Base-by-base conservation (phyloP, 495 filamentous ascomycete species). In the Aspergillus conjunctus region DNA sequence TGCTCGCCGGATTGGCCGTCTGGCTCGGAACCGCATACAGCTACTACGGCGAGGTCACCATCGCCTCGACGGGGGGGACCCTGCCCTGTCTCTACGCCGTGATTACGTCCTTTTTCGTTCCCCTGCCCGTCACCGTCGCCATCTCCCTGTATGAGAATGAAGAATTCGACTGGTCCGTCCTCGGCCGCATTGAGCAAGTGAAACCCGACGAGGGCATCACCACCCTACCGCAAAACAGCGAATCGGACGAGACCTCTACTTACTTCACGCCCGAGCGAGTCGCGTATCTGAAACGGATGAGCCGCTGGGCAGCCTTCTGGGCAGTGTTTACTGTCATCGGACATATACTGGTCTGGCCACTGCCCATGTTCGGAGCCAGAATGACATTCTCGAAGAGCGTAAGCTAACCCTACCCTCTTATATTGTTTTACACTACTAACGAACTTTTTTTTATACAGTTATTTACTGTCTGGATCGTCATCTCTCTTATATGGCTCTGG, bases 261-360 rank as follows among this genome's bases (percentile, higher is more conserved):
- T 14, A 31, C 3, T 33, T 50, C n/a, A 26, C 46, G 11, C 56
- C 18, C 12, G 72, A 75, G 22, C 4, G 21, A 17, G 26, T 34
- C 22, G 18, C 53, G 26, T 52, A 52, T 4, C 53, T 75, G 15
- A 79, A 74, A 55, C 64, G 74, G 17, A 73, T 72, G 73, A 67
- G 64, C 10, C 66, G 69, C 10, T 75, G 76, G 37, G 72, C 73
- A 0, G 71, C 72, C 10, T 67, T 73, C 17, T 77, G 73, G 74
- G 68, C 74, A 10, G 49, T 63, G 9, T 68, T 72, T 10, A 76
- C 74, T 1, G 74, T 75, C 37, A 50, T 77, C 32, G 73, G 76
- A 0, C 74, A 77, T 54, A 74, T 71, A 68, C 71, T 79, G 8
- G 52, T 77, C 20, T 77, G 73, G 73, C 75, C 75, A 4, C 63